Conservation (phyloP, 257 asterid species). For the Capsicum pubescens region DNA sequence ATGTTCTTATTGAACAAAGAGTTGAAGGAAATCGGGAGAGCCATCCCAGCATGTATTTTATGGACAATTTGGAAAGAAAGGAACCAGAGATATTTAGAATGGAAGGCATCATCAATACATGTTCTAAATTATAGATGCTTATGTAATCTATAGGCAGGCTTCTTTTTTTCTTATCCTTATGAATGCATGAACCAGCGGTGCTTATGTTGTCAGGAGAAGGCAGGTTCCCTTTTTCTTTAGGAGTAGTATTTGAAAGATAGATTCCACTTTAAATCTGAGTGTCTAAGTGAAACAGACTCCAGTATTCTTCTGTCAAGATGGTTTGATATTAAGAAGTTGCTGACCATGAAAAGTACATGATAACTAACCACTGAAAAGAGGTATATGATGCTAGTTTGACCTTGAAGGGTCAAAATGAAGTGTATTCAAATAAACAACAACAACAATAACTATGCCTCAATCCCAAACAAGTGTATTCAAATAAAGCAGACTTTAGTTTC, state of each 20-base stretch:
- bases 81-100: neutral
- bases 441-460: neutral
- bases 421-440: neutral
- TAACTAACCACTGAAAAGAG: neutral
- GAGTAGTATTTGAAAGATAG: slow-evolving; percentile 13
- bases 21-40: neutral
- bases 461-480: neutral
- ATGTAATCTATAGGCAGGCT: neutral
- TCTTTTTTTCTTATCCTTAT: slow-evolving; percentile 5
- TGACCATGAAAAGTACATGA: slow-evolving; percentile 13
- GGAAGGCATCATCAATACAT: neutral
- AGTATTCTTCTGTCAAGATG: neutral
- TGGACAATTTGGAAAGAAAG: slow-evolving; percentile 18
- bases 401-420: slow-evolving; percentile 16
- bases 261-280: slow-evolving; percentile 17
- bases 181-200: neutral
- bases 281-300: slow-evolving; percentile 5
- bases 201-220: slow-evolving; percentile 7
- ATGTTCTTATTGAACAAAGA: neutral
- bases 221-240: neutral
- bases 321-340: slow-evolving; percentile 3
- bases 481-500: slow-evolving; percentile 1
- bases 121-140: neutral
- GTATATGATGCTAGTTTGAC: neutral
- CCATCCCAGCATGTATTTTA: slow-evolving; percentile 17